These are phyloP conservation scores for Sclerotinia nivalis DNA, from an alignment of 2,329 filamentous ascomycete species.

Conservation along the genomic window DNA sequence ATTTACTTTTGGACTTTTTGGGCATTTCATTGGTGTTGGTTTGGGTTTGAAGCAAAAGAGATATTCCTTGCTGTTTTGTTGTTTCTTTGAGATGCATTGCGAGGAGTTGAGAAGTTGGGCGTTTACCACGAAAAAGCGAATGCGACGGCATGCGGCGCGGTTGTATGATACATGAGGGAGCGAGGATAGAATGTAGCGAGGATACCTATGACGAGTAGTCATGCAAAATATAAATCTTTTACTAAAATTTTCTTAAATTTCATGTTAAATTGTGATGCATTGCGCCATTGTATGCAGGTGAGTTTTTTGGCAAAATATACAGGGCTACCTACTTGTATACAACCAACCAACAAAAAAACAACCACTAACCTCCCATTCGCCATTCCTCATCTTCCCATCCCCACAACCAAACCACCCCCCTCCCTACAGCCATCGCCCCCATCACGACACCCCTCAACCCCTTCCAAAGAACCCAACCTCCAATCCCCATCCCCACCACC, in stretches of 20 bases:
- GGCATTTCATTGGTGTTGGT: constrained; percentile 12
- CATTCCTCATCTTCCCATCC: not conserved
- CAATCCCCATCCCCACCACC: constrained; percentile 36
- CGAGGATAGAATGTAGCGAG: not conserved
- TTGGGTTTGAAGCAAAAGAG: not conserved
- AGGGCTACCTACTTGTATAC: too few species aligned
- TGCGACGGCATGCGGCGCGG: not conserved
- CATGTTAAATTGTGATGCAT: not conserved
- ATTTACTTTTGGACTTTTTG: not conserved
- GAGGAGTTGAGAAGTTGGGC: constrained; percentile 18
- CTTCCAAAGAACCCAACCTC: not conserved
- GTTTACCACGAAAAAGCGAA: constrained; percentile 5
- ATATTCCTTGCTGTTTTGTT: not conserved
- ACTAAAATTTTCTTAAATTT: not conserved
- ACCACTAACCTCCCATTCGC: too few species aligned
- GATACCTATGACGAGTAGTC: not conserved
- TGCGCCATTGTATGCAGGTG: not conserved
- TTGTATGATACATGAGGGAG: constrained; percentile 18
- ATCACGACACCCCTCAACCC: not conserved
- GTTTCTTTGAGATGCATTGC: constrained; percentile 13
- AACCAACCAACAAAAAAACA: not conserved
- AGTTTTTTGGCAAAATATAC: too few species aligned
- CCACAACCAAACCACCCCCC: not conserved
- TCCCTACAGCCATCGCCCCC: not conserved
- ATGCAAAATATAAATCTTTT: not conserved